These are phyloP conservation scores for Calonectria henricotiae DNA, from an alignment of 2,329 filamentous ascomycete species.

Conservation along the genomic window DNA sequence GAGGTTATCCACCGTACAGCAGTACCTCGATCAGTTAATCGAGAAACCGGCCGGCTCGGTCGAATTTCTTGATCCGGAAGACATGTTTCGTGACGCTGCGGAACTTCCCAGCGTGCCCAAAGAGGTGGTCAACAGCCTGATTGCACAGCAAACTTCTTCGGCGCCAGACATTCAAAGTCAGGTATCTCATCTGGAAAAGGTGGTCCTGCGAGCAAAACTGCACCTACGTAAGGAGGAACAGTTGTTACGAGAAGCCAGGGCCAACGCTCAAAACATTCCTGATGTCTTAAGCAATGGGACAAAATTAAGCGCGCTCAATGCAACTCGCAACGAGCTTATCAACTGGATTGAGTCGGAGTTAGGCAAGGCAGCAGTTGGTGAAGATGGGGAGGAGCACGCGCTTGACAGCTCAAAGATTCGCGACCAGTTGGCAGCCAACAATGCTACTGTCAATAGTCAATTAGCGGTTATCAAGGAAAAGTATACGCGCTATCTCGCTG, in stretches of 20 bases:
- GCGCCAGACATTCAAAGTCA: conserved; percentile 65
- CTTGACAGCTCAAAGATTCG: conserved; percentile 49
- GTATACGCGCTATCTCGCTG: conserved; percentile 69
- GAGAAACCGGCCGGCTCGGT: conserved; percentile 69
- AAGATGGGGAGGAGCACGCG: conserved; percentile 51
- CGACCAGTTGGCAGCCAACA: conserved; percentile 45
- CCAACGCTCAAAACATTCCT: conserved; percentile 58
- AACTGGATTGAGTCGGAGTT: conserved; percentile 78
- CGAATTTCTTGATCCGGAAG: conserved; percentile 67
- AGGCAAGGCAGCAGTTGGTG: conserved; percentile 65
- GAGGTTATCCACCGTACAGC: conserved; percentile 67
- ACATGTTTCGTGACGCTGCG: conserved; percentile 64
- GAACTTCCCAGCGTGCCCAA: conserved; percentile 69
- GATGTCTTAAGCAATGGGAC: conserved; percentile 58
- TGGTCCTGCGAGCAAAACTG: conserved; percentile 73
- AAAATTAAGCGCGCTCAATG: conserved; percentile 70
- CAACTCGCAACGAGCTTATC: conserved; percentile 74
- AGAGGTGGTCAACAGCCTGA: conserved; percentile 68
- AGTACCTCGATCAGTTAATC: conserved; percentile 67
- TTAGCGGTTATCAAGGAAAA: conserved; percentile 68
- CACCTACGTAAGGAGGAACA: conserved; percentile 72
- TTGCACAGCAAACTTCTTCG: conserved; percentile 59
- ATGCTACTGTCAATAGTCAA: conserved; percentile 57
- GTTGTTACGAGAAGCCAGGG: conserved; percentile 66
- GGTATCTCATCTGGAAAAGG: conserved; percentile 71